Conservation (phyloP, 2,329 filamentous ascomycete species). For the Canariomyces notabilis region DNA sequence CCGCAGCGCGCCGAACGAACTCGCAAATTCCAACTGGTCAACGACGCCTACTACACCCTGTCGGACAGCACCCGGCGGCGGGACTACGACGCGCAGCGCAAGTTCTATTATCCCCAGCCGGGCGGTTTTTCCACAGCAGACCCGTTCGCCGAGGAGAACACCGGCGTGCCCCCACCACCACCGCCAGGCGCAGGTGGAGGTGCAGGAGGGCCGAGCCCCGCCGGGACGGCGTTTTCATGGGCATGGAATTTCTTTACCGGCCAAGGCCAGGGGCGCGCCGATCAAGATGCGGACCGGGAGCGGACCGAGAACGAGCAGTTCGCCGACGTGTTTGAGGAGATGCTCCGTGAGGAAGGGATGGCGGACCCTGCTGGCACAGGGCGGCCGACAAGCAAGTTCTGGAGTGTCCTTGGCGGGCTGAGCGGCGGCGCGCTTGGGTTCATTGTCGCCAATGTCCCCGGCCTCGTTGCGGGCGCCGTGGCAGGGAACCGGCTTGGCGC, state of each 20-base stretch:
- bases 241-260: conserved; percentile 59
- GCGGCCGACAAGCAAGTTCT: conserved; percentile 67
- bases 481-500: conserved; percentile 90
- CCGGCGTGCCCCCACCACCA: conserved; percentile 34
- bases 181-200: conserved; percentile 38
- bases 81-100: conserved; percentile 76
- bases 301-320: conserved; percentile 74
- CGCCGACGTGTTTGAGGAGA: conserved; percentile 80
- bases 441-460: conserved; percentile 89
- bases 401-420: conserved; percentile 77
- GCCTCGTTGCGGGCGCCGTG: conserved; percentile 81
- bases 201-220: conserved; percentile 29
- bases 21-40: conserved; percentile 47
- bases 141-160: conserved; percentile 44
- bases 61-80: conserved; percentile 71
- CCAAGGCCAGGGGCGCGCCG: conserved; percentile 23
- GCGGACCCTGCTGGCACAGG: conserved; percentile 61
- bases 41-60: conserved; percentile 50
- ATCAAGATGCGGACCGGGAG: conserved; percentile 32
- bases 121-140: conserved; percentile 23
- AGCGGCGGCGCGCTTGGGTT: conserved; percentile 90
- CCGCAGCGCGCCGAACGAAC: conserved; percentile 79
- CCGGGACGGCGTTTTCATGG: conserved; percentile 64
- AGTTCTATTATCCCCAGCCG: conserved; percentile 47
- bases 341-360: conserved; percentile 82